Base-by-base conservation (phyloP, 1,284 basidiomycete species). In the Mycosarcoma maydis region DNA sequence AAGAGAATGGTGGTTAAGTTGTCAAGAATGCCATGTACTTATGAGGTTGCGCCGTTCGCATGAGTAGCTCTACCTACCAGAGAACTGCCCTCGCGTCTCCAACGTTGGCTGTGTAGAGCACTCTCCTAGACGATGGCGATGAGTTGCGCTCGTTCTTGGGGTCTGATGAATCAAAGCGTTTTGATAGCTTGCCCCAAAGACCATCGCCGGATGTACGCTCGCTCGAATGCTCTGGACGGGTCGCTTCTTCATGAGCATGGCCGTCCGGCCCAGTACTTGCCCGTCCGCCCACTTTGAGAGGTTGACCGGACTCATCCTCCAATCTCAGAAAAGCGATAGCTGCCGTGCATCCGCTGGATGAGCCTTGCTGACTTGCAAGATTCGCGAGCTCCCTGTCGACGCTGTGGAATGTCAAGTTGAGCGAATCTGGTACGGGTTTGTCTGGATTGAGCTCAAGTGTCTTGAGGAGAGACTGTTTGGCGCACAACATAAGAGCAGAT, bases 321-420 rank as follows among this genome's bases (percentile, higher is more conserved):
- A 97, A 84, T n/a, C 96, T 90, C 41, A 99, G 86, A 83, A 98
- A 94, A 3, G 92, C 93, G n/a, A 92, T 94, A 27, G 97, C 96
- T 3, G 92, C 96, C 0, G 96, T 98, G 80, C 95, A 98, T 0
- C 96, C 96, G 9, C 93, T 95, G 77, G 96, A 92, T 44, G 94
- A 94, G 78, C 91, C 92, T 73, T 91, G 92, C 29, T 91, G 87
- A 75, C 90, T 89, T 38, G 92, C 90, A 71, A 96, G 88, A 49
- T 86, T 86, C 17, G 91, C 92, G 19, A 98, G 87, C 60, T 87
- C 86, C 40, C 85, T 86, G 81, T 99, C 96, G 60, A 97, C 95
- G 36, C 87, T 86, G 81, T 96, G 93, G 85, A 97, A 99, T 1
- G 94, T 93, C 75, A 89, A 85, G 81, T 98, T 98, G 62, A 98